Conservation (phyloP, 139 green algal species). For the Chlorella ohadii region DNA sequence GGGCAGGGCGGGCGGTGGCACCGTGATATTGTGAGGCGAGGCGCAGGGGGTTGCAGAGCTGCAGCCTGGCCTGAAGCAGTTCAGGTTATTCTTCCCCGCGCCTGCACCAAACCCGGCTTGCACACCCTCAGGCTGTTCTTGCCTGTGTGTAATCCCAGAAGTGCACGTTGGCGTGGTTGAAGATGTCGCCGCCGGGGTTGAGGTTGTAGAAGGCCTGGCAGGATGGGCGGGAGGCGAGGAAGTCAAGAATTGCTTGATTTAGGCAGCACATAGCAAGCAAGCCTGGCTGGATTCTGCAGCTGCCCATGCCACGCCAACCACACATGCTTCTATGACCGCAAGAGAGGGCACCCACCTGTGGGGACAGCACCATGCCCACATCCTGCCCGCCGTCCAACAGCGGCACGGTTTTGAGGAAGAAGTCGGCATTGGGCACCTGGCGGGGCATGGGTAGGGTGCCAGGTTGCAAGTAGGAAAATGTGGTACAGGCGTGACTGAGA, state of each 20-base stretch:
- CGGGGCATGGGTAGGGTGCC: not conserved
- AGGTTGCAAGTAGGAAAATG: too few relatives aligned
- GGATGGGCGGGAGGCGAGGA: not conserved
- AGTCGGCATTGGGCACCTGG: slow-evolving; percentile 70
- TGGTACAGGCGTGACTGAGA: too few relatives aligned
- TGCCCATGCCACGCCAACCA: too few relatives aligned
- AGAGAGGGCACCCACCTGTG: slow-evolving; percentile 43
- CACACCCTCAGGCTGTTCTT: too few relatives aligned
- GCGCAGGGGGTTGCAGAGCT: too few relatives aligned
- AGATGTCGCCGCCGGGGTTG: slow-evolving; percentile 77
- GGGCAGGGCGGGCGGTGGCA: not conserved
- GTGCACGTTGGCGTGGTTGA: slow-evolving; percentile 90
- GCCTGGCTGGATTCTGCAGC: too few relatives aligned
- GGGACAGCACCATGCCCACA: slow-evolving; percentile 70
- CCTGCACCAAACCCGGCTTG: too few relatives aligned
- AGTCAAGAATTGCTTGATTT: not conserved
- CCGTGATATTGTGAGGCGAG: too few relatives aligned
- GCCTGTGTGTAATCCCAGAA: slow-evolving; percentile 72
- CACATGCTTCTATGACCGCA: too few relatives aligned
- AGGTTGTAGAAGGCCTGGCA: slow-evolving; percentile 85
- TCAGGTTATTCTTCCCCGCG: too few relatives aligned
- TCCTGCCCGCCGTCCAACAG: slow-evolving; percentile 67
- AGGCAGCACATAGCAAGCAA: too few relatives aligned
- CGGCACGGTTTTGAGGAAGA: slow-evolving; percentile 79
- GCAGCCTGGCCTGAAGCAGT: too few relatives aligned